Conservation (phyloP, 345 rosid genomes). For the Hibiscus tridactylites region DNA sequence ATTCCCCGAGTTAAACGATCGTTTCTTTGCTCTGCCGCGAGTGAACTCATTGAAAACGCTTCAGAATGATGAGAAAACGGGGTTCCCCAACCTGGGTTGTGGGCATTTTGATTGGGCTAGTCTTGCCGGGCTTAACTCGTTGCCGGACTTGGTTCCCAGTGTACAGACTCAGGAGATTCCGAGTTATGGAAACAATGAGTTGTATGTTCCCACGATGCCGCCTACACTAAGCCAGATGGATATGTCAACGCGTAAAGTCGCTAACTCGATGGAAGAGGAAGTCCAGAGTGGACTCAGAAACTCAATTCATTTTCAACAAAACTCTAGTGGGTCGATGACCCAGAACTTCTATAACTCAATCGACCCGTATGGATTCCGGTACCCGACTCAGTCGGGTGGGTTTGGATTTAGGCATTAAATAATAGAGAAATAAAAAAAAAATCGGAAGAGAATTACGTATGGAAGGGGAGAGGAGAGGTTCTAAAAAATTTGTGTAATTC, state of each 20-base stretch:
- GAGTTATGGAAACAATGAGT: slow-evolving; percentile 22
- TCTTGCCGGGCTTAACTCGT: slow-evolving; percentile 45
- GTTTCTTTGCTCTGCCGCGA: slow-evolving; percentile 36
- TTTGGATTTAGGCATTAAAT: slow-evolving; percentile 48
- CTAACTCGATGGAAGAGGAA: slow-evolving; percentile 40
- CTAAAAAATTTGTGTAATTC: too few species aligned
- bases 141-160: slow-evolving; percentile 29
- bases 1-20: slow-evolving; percentile 55
- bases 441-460: too few species aligned
- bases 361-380: slow-evolving; percentile 49
- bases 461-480: too few species aligned
- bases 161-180: slow-evolving; percentile 24
- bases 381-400: slow-evolving; percentile 37
- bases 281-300: slow-evolving; percentile 56
- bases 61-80: slow-evolving; percentile 40
- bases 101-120: slow-evolving; percentile 77
- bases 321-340: slow-evolving; percentile 22
- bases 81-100: slow-evolving; percentile 27
- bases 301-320: slow-evolving; percentile 20
- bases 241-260: not conserved
- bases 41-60: slow-evolving; percentile 38
- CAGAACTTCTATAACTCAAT: slow-evolving; percentile 31
- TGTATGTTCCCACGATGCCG: slow-evolving; percentile 29
- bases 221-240: slow-evolving; percentile 20
- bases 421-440: not conserved